Evolutionary conservation across 202 grass and related monocot genomes (phyloP), one percentile per base, ranked within the genome.

Genomic region (Tripidium arundinaceum): DNA sequence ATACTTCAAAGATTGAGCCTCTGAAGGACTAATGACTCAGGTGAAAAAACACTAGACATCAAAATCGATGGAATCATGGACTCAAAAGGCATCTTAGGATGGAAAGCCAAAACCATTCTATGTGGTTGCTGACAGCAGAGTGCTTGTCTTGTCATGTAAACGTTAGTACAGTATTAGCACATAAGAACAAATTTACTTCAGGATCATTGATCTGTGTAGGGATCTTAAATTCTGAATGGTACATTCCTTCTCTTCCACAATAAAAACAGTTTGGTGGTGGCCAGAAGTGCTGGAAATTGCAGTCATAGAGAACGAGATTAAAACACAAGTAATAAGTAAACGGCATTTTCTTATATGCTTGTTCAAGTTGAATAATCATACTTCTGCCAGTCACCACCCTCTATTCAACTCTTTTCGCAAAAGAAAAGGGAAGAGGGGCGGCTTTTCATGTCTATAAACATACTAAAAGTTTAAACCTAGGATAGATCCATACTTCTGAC

Each of bases 171-270:
- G 47, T 41, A 12, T 68, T 68, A 85, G 64, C 29, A 86, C 76
- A 60, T 81, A 86, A 86, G 41, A 77, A 52, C 7, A 88, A 66
- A 31, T 74, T 84, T 68, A 89, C 7, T 89, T 34, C 68, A 75
- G 68, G 36, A 81, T 78, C 49, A 84, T 40, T 49, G 76, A 92
- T 86, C 76, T 65, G 22, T 62, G 58, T 81, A 68, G 39, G 21
- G 70, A 88, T 74, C 71, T 84, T 70, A 22, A 18, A 50, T 83
- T 62, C 4, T 58, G n/a, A 63, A 79, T 82, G 81, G 25, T 27
- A 75, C 77, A n/a, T n/a, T n/a, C n/a, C 80, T 74, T 78, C 84
- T 78, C 81, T 77, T 65, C 16, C 84, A 74, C 72, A 29, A 70
- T 65, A 58, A 67, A 74, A 62, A 15, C 13, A 62, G 5, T 49